These are phyloP conservation scores for Lachancea cidri DNA, from an alignment of 805 yeast species.

Conservation along the genomic window DNA sequence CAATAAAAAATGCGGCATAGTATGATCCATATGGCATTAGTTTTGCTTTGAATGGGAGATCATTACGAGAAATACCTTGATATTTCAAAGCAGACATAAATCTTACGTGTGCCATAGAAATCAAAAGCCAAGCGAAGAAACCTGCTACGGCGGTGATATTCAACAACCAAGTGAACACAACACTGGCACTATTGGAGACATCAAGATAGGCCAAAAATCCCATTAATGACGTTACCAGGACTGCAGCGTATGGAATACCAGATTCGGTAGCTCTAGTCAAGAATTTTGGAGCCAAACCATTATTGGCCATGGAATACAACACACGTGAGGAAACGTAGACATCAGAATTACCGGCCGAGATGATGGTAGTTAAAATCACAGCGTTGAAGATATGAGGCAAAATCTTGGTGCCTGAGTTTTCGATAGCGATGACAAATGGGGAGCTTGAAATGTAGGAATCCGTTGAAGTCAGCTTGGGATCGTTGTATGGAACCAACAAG, in stretches of 20 bases:
- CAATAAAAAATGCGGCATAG: slow-evolving; percentile 50
- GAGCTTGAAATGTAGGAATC: slow-evolving; percentile 48
- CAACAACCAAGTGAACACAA: slow-evolving; percentile 66
- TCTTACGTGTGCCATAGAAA: slow-evolving; percentile 58
- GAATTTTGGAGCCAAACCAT: slow-evolving; percentile 50
- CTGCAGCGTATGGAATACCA: slow-evolving; percentile 61
- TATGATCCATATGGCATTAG: slow-evolving; percentile 63
- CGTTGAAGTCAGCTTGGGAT: slow-evolving; percentile 41
- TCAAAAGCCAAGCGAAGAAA: slow-evolving; percentile 65
- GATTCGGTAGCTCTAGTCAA: slow-evolving; percentile 44
- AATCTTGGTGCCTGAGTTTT: slow-evolving; percentile 60
- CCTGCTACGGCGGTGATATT: slow-evolving; percentile 77
- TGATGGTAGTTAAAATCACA: slow-evolving; percentile 57
- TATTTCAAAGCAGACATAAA: slow-evolving; percentile 59
- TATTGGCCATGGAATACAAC: slow-evolving; percentile 54
- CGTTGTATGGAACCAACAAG: slow-evolving; percentile 61
- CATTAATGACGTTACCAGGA: slow-evolving; percentile 50
- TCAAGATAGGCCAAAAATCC: slow-evolving; percentile 61
- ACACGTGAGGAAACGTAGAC: slow-evolving; percentile 67
- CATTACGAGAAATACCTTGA: slow-evolving; percentile 61
- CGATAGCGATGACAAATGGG: slow-evolving; percentile 68
- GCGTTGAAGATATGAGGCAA: slow-evolving; percentile 70
- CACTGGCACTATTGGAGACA: slow-evolving; percentile 46
- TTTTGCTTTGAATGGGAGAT: slow-evolving; percentile 68
- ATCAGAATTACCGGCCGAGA: slow-evolving; percentile 74